These are phyloP conservation scores for Daldinia sp. DNA, from an alignment of 2,329 filamentous ascomycete species.

Conservation along the genomic window DNA sequence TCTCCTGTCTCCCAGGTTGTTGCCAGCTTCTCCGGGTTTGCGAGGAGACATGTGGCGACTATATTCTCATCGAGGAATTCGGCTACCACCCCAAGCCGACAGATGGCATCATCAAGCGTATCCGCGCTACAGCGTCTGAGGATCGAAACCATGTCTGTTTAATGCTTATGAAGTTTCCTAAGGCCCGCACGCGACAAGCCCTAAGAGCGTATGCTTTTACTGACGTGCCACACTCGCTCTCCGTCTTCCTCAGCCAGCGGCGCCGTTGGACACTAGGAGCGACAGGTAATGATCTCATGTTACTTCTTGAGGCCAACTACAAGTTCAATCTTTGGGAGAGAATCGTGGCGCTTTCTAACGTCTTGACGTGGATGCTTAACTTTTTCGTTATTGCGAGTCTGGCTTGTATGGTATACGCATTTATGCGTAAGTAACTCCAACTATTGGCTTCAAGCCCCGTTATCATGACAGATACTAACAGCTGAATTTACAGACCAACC, in stretches of 20 bases:
- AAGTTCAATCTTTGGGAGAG: conserved; percentile 60
- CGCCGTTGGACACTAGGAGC: conserved; percentile 63
- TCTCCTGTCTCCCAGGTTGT: conserved; percentile 62
- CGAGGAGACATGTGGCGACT: conserved; percentile 62
- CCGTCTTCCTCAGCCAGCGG: conserved; percentile 62
- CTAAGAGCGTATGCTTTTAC: conserved; percentile 61
- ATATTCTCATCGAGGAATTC: conserved; percentile 60
- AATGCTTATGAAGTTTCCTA: conserved; percentile 60
- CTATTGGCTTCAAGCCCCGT: too few relatives aligned
- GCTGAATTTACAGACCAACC: conserved; percentile 36
- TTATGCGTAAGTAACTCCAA: conserved; percentile 35
- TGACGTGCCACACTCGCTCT: conserved; percentile 59
- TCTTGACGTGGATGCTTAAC: conserved; percentile 61
- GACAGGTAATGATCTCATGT: conserved; percentile 63
- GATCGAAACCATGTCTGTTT: conserved; percentile 63
- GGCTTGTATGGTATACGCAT: conserved; percentile 39
- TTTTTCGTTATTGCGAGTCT: conserved; percentile 57
- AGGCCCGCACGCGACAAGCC: conserved; percentile 60
- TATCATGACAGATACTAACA: neutral
- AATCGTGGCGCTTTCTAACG: conserved; percentile 59
- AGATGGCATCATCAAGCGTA: conserved; percentile 62
- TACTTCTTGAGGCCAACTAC: conserved; percentile 59
- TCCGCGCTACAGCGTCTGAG: conserved; percentile 63
- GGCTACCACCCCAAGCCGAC: conserved; percentile 63
- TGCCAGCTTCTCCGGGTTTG: conserved; percentile 64